These are phyloP conservation scores for Naumovozyma castellii DNA, from an alignment of 805 yeast species.

Conservation along the genomic window DNA sequence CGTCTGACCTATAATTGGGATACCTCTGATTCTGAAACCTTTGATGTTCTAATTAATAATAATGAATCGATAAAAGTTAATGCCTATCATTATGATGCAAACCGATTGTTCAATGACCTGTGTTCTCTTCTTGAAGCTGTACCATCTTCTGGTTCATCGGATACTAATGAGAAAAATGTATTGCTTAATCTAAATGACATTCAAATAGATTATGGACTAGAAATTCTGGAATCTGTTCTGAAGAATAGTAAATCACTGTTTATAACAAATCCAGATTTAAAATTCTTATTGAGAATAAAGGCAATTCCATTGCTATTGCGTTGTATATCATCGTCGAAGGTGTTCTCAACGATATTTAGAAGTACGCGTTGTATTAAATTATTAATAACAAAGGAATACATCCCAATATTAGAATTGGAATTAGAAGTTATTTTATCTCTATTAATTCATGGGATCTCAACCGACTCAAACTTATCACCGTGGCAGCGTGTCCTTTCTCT, in stretches of 20 bases:
- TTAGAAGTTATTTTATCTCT: slow-evolving; percentile 72
- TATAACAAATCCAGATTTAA: slow-evolving; percentile 51
- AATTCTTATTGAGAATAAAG: slow-evolving; percentile 52
- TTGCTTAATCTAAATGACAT: slow-evolving; percentile 45
- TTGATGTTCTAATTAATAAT: slow-evolving; percentile 39
- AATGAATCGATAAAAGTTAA: slow-evolving; percentile 36
- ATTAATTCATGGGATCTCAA: slow-evolving; percentile 60
- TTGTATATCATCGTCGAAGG: slow-evolving; percentile 42
- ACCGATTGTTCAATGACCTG: slow-evolving; percentile 58
- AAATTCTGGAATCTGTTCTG: slow-evolving; percentile 70
- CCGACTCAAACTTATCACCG: slow-evolving; percentile 41
- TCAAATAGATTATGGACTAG: slow-evolving; percentile 64
- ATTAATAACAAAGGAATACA: slow-evolving; percentile 47
- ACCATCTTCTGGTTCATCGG: slow-evolving; percentile 14
- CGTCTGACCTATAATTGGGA: slow-evolving; percentile 30
- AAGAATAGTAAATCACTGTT: slow-evolving; percentile 53
- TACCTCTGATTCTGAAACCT: slow-evolving; percentile 8
- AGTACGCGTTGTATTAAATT: slow-evolving; percentile 63
- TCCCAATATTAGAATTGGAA: slow-evolving; percentile 59
- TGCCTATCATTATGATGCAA: slow-evolving; percentile 58
- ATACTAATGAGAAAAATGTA: slow-evolving; percentile 20
- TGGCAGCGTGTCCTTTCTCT: slow-evolving; percentile 74
- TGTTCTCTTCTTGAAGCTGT: slow-evolving; percentile 39
- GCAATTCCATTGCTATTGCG: slow-evolving; percentile 71
- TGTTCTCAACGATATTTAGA: slow-evolving; percentile 63